phyloP scores from a whole-genome alignment of 371 early-diverging fungal genomes.

The Parasitella parasitica region DNA sequence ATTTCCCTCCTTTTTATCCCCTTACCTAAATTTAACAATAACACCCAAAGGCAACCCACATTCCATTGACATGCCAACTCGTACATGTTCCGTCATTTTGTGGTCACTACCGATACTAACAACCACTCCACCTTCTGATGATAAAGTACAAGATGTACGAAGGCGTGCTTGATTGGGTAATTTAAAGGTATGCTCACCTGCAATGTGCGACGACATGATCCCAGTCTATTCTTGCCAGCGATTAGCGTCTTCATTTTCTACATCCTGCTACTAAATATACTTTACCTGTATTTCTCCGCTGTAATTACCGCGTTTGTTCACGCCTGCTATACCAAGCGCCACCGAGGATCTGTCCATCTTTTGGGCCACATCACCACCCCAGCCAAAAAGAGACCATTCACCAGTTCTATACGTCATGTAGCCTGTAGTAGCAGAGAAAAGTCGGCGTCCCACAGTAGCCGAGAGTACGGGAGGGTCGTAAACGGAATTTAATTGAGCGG shows the following conservation, averaged over 20 bases:
- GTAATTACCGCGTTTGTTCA: slow-evolving; percentile 49
- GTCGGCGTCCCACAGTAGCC: slow-evolving; percentile 65
- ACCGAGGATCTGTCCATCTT: slow-evolving; percentile 60
- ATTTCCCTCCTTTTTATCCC: neutral
- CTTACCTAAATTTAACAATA: slow-evolving; percentile 67
- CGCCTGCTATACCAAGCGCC: slow-evolving; percentile 60
- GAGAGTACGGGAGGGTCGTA: slow-evolving; percentile 65
- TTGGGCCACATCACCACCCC: slow-evolving; percentile 56
- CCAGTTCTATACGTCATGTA: slow-evolving; percentile 80
- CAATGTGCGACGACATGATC: slow-evolving; percentile 48
- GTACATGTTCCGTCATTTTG: slow-evolving; percentile 64
- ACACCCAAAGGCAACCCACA: slow-evolving; percentile 76
- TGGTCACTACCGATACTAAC: slow-evolving; percentile 62
- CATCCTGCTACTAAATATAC: neutral
- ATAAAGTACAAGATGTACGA: slow-evolving; percentile 41
- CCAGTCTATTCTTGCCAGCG: slow-evolving; percentile 35
- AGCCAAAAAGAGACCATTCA: slow-evolving; percentile 66
- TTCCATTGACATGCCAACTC: slow-evolving; percentile 76
- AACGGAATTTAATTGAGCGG: slow-evolving; percentile 51
- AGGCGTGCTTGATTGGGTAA: slow-evolving; percentile 33
- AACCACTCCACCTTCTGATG: slow-evolving; percentile 53
- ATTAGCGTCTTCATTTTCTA: neutral
- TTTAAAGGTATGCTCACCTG: slow-evolving; percentile 46
- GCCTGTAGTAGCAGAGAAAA: slow-evolving; percentile 65
- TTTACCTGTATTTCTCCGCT: slow-evolving; percentile 61